Evolutionary conservation across 257 asterid species (phyloP).

Genomic region (Scutellaria baicalensis): DNA sequence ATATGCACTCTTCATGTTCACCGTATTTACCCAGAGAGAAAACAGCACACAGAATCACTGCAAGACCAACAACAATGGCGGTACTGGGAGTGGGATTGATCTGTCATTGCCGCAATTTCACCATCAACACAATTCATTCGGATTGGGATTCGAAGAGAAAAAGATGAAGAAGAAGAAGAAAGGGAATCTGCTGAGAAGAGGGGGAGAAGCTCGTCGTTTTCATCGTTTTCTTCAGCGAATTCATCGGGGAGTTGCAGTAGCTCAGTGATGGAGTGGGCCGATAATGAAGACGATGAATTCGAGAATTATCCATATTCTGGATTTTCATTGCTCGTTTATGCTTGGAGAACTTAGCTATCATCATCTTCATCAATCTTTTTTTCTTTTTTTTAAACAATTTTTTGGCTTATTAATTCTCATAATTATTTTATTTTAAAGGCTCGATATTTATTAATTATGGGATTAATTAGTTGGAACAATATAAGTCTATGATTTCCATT

Average conservation of each 20-base stretch:
- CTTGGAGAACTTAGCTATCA: slow-evolving; percentile 35
- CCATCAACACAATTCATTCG: slow-evolving; percentile 12
- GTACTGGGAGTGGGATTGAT: neutral
- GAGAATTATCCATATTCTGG: slow-evolving; percentile 34
- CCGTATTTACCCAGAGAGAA: slow-evolving; percentile 28
- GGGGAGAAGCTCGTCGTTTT: slow-evolving; percentile 35
- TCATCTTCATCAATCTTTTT: no score
- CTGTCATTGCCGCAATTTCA: slow-evolving; percentile 23
- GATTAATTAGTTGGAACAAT: no score
- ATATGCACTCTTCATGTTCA: slow-evolving; percentile 52
- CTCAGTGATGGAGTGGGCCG: slow-evolving; percentile 70
- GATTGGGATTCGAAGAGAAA: slow-evolving; percentile 43
- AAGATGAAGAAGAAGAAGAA: slow-evolving; percentile 38
- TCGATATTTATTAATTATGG: no score
- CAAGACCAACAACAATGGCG: neutral
- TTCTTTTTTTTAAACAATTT: neutral
- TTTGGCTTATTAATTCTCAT: neutral
- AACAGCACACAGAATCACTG: neutral
- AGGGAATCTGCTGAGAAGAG: slow-evolving; percentile 21
- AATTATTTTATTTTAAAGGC: neutral
- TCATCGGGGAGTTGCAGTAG: slow-evolving; percentile 40
- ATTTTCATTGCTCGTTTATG: slow-evolving; percentile 53
- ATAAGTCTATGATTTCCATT: no score
- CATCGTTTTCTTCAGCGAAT: slow-evolving; percentile 42
- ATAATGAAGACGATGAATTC: slow-evolving; percentile 49